Percentiles rank a stretch among this genome's conserved stretches.
phyloP scores from a whole-genome alignment of 1,284 basidiomycete genomes.

The Moesziomyces parantarcticus region DNA sequence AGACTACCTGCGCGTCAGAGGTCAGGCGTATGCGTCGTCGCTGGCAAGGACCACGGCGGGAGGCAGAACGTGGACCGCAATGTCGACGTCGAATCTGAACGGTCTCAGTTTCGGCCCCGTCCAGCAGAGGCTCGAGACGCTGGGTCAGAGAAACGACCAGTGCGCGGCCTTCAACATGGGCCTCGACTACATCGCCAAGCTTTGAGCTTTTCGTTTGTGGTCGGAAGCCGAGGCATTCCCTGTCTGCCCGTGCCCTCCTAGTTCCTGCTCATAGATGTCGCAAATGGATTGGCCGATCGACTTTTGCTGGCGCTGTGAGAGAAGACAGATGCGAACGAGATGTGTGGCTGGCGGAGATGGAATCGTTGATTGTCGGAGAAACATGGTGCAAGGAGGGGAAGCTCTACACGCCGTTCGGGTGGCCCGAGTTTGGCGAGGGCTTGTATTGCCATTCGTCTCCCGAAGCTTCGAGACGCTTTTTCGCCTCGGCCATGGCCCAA shows the following conservation, averaged over 20 bases:
- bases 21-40: constrained; percentile 26
- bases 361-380: not conserved
- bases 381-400: not conserved
- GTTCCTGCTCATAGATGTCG: too few species aligned
- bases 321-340: not conserved
- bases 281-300: not conserved
- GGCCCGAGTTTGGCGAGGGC: constrained; percentile 63
- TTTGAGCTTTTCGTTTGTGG: constrained; percentile 6
- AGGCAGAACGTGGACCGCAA: constrained; percentile 16
- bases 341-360: too few species aligned
- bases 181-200: constrained; percentile 34
- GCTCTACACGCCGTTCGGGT: constrained; percentile 50
- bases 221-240: too few species aligned
- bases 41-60: constrained; percentile 18
- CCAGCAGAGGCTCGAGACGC: constrained; percentile 30
- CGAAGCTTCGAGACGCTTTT: constrained; percentile 63
- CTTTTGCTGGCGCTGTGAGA: constrained; percentile 1
- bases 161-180: constrained; percentile 39
- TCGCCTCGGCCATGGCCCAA: constrained; percentile 65
- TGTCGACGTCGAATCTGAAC: constrained; percentile 9
- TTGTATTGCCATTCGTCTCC: constrained; percentile 65
- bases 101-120: constrained; percentile 39
- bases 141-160: constrained; percentile 39
- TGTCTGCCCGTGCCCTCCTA: too few species aligned
- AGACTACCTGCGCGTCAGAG: constrained; percentile 23